Evolutionary conservation across 2,329 filamentous ascomycete genomes (phyloP), one percentile per base, ranked within the genome.

Genomic region (Fusarium transvaalense): DNA sequence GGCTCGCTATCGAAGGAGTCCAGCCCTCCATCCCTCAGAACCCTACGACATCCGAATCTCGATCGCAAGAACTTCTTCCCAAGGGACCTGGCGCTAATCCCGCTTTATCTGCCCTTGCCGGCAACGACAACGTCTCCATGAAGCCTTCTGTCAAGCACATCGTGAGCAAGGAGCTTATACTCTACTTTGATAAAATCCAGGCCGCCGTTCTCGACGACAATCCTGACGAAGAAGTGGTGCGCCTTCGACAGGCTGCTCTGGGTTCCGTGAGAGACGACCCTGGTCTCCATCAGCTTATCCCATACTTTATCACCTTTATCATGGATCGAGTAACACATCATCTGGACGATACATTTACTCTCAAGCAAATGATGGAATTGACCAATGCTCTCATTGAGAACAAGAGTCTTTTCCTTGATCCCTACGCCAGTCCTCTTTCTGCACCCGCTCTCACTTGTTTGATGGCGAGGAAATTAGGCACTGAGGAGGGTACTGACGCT

Each of bases 21-120:
- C 95, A 99, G 78, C 96, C 96, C 3, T 92, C 94, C 1, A 97
- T 98, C 73, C 94, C 95, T 3, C 95, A 98, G 79, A 99, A 99
- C 78, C 96, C 96, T 9, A 96, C 94, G 3, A 90, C 92, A 8
- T 89, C 90, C 75, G 94, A 97, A 78, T 90, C 93, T 31, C 87
- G 93, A 63, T 89, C 91, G 52, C 91, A 94, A 76, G 94, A 97
- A 74, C 86, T 97, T 31, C 85, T 97, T 19, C 92, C 94, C 32
- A 98, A 97, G 81, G 95, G 94, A 8, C 91, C 93, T 5, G 93
- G 93, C 66, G 92, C 93, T 23, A 97, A 97, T 75, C 90, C 92
- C 7, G 92, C 93, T 43, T 85, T 97, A 41, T 77, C 92, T 10
- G 92, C 93, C 53, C 86, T 97, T 38, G 92, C 93, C 27, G 94